Evolutionary conservation across 2,329 filamentous ascomycete genomes (phyloP).

Genomic region (Sclerotinia nivalis): DNA sequence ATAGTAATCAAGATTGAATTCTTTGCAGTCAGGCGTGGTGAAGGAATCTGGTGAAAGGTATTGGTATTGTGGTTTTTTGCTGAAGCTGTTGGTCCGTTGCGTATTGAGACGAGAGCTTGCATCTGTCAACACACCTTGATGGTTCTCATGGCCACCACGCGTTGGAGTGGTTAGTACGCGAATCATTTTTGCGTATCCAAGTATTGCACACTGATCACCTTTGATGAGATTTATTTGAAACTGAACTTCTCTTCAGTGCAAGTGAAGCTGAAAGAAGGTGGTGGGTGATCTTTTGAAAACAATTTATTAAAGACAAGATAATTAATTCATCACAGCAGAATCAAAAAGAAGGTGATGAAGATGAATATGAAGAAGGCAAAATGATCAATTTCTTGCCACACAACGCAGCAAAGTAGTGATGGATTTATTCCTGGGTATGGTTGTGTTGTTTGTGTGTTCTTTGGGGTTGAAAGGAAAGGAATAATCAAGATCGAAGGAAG

Average conservation of each 20-base stretch:
- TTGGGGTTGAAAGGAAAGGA: neutral
- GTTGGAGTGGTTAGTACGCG: neutral
- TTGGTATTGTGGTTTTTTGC: neutral
- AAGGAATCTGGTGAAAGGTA: neutral
- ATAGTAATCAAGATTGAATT: constrained; percentile 4
- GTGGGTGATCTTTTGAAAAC: neutral
- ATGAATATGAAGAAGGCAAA: neutral
- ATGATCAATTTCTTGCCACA: neutral
- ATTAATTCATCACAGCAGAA: neutral
- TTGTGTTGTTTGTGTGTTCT: neutral
- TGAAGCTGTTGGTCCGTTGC: constrained; percentile 2
- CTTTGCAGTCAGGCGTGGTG: neutral
- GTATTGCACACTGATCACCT: neutral
- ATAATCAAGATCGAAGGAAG: neutral
- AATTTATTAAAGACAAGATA: neutral
- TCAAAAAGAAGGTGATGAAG: neutral
- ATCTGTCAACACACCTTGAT: neutral
- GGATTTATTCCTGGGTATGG: neutral
- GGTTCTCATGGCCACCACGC: neutral
- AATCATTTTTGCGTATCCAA: neutral
- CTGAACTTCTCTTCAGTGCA: neutral
- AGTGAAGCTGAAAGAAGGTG: neutral
- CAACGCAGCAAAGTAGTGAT: neutral
- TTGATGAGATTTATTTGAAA: neutral
- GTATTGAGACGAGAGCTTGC: constrained; percentile 4